phyloP scores from a whole-genome alignment of 2,329 filamentous ascomycete genomes.

The Xylaria sp. region DNA sequence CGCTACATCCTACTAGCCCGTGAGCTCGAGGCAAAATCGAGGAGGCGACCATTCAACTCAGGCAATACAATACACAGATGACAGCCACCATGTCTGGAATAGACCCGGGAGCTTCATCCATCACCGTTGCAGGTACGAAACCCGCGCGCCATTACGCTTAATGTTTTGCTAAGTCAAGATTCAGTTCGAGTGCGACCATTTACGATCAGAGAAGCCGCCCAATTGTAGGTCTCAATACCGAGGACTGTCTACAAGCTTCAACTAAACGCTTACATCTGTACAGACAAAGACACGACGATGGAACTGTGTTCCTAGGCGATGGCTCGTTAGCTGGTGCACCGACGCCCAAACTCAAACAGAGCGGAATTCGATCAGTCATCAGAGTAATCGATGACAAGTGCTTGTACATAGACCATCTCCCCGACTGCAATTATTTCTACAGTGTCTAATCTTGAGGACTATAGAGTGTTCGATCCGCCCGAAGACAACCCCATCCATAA shows the following conservation, averaged over 20 bases:
- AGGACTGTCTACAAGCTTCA: background rate
- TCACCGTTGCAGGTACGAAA: constrained; percentile 61
- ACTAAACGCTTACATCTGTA: constrained; percentile 21
- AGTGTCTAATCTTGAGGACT: background rate
- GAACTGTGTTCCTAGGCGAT: constrained; percentile 91
- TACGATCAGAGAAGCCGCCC: constrained; percentile 91
- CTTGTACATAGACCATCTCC: constrained; percentile 67
- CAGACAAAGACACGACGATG: constrained; percentile 75
- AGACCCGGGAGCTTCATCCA: constrained; percentile 61
- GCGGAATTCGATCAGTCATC: constrained; percentile 88
- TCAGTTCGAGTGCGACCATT: constrained; percentile 73
- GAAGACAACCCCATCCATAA: constrained; percentile 92
- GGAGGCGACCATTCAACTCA: constrained; percentile 15
- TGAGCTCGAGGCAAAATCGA: constrained; percentile 12
- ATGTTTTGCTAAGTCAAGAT: constrained; percentile 2
- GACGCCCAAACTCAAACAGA: constrained; percentile 81
- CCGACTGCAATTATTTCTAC: background rate
- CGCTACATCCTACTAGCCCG: constrained; percentile 2
- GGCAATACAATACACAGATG: constrained; percentile 6
- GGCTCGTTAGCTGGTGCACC: constrained; percentile 89
- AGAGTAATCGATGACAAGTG: constrained; percentile 97
- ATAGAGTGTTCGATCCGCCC: constrained; percentile 92
- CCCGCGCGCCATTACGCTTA: constrained; percentile 36
- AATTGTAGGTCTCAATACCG: constrained; percentile 62
- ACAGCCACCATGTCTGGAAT: constrained; percentile 40